Conservation (phyloP, 805 yeast species). For the Candida pseudoglaebosa region DNA sequence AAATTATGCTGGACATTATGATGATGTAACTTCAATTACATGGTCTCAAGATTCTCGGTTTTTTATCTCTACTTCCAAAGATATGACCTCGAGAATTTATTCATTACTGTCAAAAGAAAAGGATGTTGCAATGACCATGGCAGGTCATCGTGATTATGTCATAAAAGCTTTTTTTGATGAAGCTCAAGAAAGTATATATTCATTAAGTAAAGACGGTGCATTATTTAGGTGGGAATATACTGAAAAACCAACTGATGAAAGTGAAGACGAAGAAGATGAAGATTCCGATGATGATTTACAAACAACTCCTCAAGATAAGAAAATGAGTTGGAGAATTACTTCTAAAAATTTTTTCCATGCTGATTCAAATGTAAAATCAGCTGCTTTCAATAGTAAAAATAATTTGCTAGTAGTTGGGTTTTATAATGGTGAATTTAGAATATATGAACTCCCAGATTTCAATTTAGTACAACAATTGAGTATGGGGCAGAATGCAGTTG, state of each 20-base stretch:
- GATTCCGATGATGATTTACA: slow-evolving; percentile 30
- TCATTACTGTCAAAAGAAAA: slow-evolving; percentile 66
- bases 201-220: slow-evolving; percentile 94
- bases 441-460: slow-evolving; percentile 83
- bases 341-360: slow-evolving; percentile 71
- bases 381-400: slow-evolving; percentile 72
- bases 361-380: slow-evolving; percentile 71
- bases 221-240: slow-evolving; percentile 87
- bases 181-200: slow-evolving; percentile 87
- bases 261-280: slow-evolving; percentile 38
- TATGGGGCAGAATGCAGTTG: slow-evolving; percentile 88
- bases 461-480: slow-evolving; percentile 78
- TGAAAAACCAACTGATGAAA: slow-evolving; percentile 47
- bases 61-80: slow-evolving; percentile 81
- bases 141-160: slow-evolving; percentile 91
- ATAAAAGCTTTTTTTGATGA: slow-evolving; percentile 80
- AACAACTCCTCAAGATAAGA: slow-evolving; percentile 24
- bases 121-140: slow-evolving; percentile 75
- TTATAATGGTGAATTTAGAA: slow-evolving; percentile 81
- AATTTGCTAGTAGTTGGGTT: slow-evolving; percentile 86
- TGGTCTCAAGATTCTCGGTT: slow-evolving; percentile 94
- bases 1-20: slow-evolving; percentile 89
- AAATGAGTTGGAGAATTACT: slow-evolving; percentile 76
- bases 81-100: slow-evolving; percentile 81
- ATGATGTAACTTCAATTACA: slow-evolving; percentile 68